These are phyloP conservation scores for Rhamnella rubrinervis DNA, from an alignment of 331 rosid genomes.

Conservation along the genomic window DNA sequence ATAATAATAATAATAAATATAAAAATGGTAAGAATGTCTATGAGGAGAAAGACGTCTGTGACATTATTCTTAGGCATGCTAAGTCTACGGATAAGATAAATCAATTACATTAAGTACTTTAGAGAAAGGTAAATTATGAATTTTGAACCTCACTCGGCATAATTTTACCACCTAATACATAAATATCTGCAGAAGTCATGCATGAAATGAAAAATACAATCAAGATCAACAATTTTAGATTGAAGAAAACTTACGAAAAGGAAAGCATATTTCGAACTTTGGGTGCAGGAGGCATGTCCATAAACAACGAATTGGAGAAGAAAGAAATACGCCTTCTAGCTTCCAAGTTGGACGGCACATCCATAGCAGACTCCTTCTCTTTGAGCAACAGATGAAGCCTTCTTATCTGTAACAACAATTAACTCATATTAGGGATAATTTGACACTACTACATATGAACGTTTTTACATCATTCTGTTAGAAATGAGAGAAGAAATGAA, in stretches of 20 bases:
- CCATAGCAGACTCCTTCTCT: slow-evolving; percentile 97
- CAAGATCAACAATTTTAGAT: background rate
- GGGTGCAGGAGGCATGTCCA: slow-evolving; percentile 96
- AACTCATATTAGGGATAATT: slow-evolving; percentile 9
- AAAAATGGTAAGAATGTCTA: background rate
- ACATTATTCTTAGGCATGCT: background rate
- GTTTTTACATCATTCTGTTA: background rate
- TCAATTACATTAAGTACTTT: background rate
- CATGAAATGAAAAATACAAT: slow-evolving; percentile 6
- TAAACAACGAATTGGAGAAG: slow-evolving; percentile 92
- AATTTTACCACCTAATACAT: background rate
- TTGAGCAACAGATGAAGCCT: slow-evolving; percentile 91
- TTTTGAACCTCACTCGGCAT: no score
- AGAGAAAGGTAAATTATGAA: background rate
- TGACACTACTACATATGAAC: background rate
- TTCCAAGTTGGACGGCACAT: slow-evolving; percentile 94
- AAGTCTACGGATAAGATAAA: background rate
- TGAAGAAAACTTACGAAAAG: slow-evolving; percentile 71
- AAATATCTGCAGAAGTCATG: slow-evolving; percentile 14
- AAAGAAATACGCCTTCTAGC: slow-evolving; percentile 91
- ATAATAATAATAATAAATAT: background rate
- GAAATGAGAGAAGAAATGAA: background rate
- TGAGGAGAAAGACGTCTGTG: background rate
- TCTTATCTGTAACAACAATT: slow-evolving; percentile 52
- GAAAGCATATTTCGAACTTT: slow-evolving; percentile 94